These are phyloP conservation scores for Jacaranda copaia DNA, from an alignment of 257 asterid species.

Conservation along the genomic window DNA sequence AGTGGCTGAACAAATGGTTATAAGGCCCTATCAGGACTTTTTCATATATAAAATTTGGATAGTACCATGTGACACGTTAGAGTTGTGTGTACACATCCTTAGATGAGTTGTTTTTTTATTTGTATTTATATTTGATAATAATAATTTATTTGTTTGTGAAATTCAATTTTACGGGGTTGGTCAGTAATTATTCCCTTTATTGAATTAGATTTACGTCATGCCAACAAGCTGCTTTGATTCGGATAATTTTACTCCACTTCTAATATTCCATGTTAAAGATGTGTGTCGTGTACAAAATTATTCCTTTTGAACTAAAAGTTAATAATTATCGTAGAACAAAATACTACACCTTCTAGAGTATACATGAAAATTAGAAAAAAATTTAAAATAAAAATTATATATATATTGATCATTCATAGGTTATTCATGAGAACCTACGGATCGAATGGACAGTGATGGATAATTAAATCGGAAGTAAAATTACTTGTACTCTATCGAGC, in stretches of 20 bases:
- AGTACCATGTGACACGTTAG: conserved; percentile 35
- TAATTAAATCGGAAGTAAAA: no score
- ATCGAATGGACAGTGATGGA: no score
- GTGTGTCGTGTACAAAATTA: background rate
- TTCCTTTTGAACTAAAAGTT: no score
- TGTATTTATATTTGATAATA: background rate
- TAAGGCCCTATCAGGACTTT: conserved; percentile 27
- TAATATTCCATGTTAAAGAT: background rate
- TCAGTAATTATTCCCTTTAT: background rate
- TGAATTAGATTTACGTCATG: background rate
- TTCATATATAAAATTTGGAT: conserved; percentile 2
- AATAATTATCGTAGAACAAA: no score
- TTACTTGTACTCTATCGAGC: no score
- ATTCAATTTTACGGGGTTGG: background rate
- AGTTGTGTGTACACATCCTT: conserved; percentile 1
- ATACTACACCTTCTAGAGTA: no score
- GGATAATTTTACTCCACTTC: background rate
- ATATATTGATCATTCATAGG: no score
- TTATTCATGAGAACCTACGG: no score
- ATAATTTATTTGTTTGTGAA: background rate
- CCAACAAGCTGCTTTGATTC: background rate
- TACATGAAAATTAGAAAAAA: no score
- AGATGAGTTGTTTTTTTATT: background rate
- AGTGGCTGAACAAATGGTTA: conserved; percentile 32
- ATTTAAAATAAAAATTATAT: no score